Percentiles rank a stretch among this genome's conserved stretches.
Evolutionary conservation across 2,329 filamentous ascomycete species (phyloP).

Genomic region (Apiospora pterosperma): DNA sequence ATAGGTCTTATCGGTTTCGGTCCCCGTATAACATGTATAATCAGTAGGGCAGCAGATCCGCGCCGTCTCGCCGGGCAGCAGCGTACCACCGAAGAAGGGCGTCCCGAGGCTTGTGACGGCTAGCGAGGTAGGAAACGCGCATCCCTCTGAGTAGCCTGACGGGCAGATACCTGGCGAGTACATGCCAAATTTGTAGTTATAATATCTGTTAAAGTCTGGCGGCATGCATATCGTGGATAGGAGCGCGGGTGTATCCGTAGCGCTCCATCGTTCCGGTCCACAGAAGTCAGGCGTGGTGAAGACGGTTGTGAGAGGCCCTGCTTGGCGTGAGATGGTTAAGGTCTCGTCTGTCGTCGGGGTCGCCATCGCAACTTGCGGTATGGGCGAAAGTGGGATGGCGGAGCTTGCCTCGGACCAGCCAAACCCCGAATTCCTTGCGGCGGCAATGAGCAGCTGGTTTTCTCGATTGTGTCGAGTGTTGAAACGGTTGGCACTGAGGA

Average conservation of each 20-base stretch:
- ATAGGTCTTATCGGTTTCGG: neutral
- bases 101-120: neutral
- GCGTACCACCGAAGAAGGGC: neutral
- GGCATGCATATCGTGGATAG: slow-evolving; percentile 5
- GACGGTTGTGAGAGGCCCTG: slow-evolving; percentile 3
- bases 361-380: neutral
- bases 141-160: slow-evolving; percentile 3
- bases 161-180: slow-evolving; percentile 9
- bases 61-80: neutral
- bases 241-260: neutral
- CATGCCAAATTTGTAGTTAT: neutral
- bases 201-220: neutral
- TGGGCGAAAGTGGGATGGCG: neutral
- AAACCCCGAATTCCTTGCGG: neutral
- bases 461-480: neutral
- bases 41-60: slow-evolving; percentile 5
- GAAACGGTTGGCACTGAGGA: neutral
- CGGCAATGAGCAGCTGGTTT: neutral
- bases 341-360: neutral
- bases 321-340: neutral
- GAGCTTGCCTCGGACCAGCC: neutral
- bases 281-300: slow-evolving; percentile 8
- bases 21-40: neutral
- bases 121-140: neutral
- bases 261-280: neutral